Evolutionary conservation across 2,329 filamentous ascomycete species (phyloP).

Genomic region (Purpureocillium takamizusanense): DNA sequence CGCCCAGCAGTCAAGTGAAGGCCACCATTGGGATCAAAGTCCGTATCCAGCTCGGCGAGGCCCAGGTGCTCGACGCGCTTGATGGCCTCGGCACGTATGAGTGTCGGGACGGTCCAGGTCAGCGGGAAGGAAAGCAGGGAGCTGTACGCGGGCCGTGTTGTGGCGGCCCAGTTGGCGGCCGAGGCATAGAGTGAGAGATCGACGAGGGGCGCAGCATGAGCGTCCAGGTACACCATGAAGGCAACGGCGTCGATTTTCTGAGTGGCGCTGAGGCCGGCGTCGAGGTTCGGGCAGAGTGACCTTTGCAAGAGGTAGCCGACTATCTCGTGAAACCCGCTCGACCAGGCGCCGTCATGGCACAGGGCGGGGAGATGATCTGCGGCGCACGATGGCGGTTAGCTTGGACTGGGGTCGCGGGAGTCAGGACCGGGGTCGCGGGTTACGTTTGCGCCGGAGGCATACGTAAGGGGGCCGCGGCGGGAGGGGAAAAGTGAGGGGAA

Average conservation of each 20-base stretch:
- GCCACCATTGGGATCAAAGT: conserved; percentile 32
- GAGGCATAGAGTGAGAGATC: conserved; percentile 87
- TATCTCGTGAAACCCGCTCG: conserved; percentile 53
- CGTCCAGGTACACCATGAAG: conserved; percentile 61
- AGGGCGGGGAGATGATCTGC: conserved; percentile 48
- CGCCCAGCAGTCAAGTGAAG: conserved; percentile 26
- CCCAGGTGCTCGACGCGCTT: conserved; percentile 61
- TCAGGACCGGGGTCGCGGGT: not conserved
- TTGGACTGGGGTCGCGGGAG: not conserved
- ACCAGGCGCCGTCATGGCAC: conserved; percentile 41
- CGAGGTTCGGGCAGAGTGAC: conserved; percentile 25
- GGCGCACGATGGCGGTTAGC: conserved; percentile 10
- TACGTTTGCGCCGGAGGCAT: not conserved
- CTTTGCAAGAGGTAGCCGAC: conserved; percentile 42
- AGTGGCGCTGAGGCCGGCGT: conserved; percentile 26
- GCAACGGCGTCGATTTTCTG: conserved; percentile 40
- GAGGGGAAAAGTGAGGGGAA: conserved; percentile 1
- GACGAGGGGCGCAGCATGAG: conserved; percentile 67
- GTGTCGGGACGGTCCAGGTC: conserved; percentile 76
- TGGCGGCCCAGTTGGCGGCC: conserved; percentile 71
- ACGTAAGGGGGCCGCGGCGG: not conserved
- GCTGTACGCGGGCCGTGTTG: conserved; percentile 74
- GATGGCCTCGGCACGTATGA: conserved; percentile 62
- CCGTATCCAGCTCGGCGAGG: conserved; percentile 58
- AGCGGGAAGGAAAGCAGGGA: conserved; percentile 74